Percentiles rank a stretch among this genome's conserved stretches.
phyloP scores from a whole-genome alignment of 495 filamentous ascomycete genomes.

The Neurospora sp. region DNA sequence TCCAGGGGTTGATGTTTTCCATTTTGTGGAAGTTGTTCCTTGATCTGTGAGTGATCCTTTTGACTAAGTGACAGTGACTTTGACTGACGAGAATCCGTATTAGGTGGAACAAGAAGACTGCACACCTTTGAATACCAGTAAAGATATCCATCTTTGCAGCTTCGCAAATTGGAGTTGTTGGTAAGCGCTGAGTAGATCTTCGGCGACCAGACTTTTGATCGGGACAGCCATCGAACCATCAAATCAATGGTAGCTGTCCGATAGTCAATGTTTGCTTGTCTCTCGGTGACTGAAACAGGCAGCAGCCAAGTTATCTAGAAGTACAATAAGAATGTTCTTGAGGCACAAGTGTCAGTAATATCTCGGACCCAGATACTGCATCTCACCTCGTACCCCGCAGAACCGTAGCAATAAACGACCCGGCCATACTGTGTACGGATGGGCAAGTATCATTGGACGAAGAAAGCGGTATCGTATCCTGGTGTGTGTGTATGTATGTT shows the following conservation, averaged over 20 bases:
- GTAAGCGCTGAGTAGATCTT: not conserved
- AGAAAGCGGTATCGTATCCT: not conserved
- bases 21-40: slow-evolving; percentile 26
- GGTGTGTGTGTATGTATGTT: not conserved
- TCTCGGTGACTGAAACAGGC: not conserved
- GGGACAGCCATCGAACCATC: not conserved
- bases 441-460: not conserved
- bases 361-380: not conserved
- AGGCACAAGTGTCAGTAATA: not conserved
- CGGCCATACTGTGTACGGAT: not conserved
- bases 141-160: not conserved
- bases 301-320: not conserved
- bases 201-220: not conserved
- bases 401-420: not conserved
- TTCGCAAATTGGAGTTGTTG: not conserved
- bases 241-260: not conserved
- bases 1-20: slow-evolving; percentile 25
- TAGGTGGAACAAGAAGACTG: not conserved
- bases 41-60: slow-evolving; percentile 19
- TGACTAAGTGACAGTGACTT: not conserved
- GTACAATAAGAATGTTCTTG: too few relatives aligned
- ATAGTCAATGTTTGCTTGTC: not conserved
- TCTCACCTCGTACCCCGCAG: not conserved
- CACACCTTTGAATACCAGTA: not conserved
- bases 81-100: not conserved